These are phyloP conservation scores for Orbilia quercus DNA, from an alignment of 2,329 filamentous ascomycete genomes.

Conservation along the genomic window DNA sequence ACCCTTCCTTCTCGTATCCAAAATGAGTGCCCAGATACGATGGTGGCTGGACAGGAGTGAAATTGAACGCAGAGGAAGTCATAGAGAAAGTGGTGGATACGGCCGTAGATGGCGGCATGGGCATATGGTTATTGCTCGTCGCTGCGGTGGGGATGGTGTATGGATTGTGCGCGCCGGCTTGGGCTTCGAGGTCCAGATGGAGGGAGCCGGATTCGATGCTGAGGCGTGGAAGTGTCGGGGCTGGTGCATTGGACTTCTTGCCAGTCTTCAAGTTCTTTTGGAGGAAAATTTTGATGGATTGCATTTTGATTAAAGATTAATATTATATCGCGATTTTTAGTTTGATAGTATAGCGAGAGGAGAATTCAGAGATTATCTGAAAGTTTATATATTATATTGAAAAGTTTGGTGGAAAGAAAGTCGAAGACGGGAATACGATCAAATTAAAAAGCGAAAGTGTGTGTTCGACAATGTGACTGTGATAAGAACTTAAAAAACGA, in stretches of 20 bases:
- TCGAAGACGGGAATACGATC: not conserved
- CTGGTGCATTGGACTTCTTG: conserved; percentile 1
- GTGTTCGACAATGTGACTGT: too few relatives aligned
- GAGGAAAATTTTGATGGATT: conserved; percentile 17
- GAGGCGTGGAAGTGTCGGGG: conserved; percentile 31
- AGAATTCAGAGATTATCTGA: not conserved
- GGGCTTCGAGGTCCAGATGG: conserved; percentile 30
- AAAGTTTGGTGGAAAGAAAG: not conserved
- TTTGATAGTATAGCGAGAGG: not conserved
- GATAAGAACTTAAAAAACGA: conserved; percentile 37
- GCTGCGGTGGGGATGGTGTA: not conserved
- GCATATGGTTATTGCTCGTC: not conserved
- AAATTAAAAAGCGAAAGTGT: conserved; percentile 6
- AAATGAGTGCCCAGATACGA: conserved; percentile 17
- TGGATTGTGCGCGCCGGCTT: conserved; percentile 6
- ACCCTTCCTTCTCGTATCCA: conserved; percentile 36
- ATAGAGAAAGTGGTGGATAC: conserved; percentile 21
- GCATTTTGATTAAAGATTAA: too few relatives aligned
- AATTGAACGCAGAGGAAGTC: conserved; percentile 18
- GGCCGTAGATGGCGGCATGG: conserved; percentile 21
- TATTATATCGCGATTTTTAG: not conserved
- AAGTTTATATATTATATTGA: too few relatives aligned
- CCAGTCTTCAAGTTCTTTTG: conserved; percentile 1
- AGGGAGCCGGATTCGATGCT: conserved; percentile 43
- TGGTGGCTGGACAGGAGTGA: conserved; percentile 32